A percentile compares a stretch with the other conserved stretches of the same genome.
Conservation (phyloP, 192 early-diverging fungal genomes). For the Coemansia sp. region DNA sequence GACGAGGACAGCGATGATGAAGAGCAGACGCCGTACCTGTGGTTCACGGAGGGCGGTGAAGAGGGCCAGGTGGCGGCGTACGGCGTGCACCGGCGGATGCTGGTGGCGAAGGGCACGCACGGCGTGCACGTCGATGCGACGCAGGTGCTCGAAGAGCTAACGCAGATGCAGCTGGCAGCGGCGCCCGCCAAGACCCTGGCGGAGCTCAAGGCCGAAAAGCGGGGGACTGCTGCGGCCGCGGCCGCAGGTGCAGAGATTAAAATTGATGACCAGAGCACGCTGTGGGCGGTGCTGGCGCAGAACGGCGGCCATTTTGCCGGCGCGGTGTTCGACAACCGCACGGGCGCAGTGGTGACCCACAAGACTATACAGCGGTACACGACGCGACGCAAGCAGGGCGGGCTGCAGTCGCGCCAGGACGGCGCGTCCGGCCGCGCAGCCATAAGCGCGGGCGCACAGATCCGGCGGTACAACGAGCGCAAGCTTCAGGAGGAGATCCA, state of each 20-base stretch:
- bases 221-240: too few relatives aligned
- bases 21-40: constrained; percentile 17
- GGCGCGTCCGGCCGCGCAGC: constrained; percentile 76
- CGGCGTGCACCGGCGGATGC: constrained; percentile 35
- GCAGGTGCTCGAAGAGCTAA: constrained; percentile 14
- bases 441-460: constrained; percentile 80
- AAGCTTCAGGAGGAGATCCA: constrained; percentile 78
- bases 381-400: constrained; percentile 93
- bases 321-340: constrained; percentile 72
- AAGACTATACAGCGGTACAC: constrained; percentile 98
- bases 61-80: constrained; percentile 5
- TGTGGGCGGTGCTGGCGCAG: constrained; percentile 79
- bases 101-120: constrained; percentile 23
- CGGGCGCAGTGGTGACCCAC: constrained; percentile 65
- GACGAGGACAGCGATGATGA: neutral
- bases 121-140: constrained; percentile 18
- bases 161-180: constrained; percentile 22
- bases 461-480: constrained; percentile 89
- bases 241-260: too few relatives aligned
- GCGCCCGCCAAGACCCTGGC: constrained; percentile 11
- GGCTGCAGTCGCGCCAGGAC: constrained; percentile 82
- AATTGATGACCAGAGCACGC: constrained; percentile 5
- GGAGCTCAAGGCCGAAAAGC: constrained; percentile 12
- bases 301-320: constrained; percentile 93
- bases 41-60: constrained; percentile 15